Evolutionary conservation across 805 yeast genomes (phyloP).

Genomic region (Spathaspora girioi): DNA sequence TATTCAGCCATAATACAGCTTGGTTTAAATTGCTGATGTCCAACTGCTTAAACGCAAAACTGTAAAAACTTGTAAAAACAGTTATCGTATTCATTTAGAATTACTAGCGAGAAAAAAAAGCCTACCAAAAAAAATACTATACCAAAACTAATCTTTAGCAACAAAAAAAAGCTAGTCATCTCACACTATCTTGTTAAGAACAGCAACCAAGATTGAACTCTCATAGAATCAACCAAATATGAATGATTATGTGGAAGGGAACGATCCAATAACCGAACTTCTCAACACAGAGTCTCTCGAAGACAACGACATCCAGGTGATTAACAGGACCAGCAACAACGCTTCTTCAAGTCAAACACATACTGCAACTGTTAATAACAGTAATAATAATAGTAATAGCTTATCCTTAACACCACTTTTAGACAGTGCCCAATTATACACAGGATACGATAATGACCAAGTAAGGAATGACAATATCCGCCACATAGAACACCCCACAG

Average conservation of each 20-base stretch:
- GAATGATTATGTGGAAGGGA: background rate
- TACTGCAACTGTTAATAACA: background rate
- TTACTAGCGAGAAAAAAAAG: background rate
- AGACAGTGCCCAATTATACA: slow-evolving; percentile 1
- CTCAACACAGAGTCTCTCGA: background rate
- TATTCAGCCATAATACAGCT: background rate
- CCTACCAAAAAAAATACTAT: background rate
- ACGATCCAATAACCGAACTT: slow-evolving; percentile 1
- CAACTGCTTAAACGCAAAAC: background rate
- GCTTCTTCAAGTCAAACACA: background rate
- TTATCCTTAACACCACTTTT: slow-evolving; percentile 6
- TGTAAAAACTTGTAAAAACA: no score
- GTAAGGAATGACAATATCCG: background rate
- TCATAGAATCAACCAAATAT: background rate
- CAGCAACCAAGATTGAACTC: background rate
- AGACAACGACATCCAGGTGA: slow-evolving; percentile 6
- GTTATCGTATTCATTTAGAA: no score
- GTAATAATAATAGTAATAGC: background rate
- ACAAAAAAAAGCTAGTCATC: background rate
- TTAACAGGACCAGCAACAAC: background rate
- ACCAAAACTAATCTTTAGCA: background rate
- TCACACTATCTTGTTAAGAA: background rate
- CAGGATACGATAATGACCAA: background rate
- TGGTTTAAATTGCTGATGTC: background rate
- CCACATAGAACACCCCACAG: slow-evolving; percentile 6